A percentile compares a stretch with the other conserved stretches of the same genome.
phyloP scores from a whole-genome alignment of 768 basidiomycete genomes.

The Russula brevipes region DNA sequence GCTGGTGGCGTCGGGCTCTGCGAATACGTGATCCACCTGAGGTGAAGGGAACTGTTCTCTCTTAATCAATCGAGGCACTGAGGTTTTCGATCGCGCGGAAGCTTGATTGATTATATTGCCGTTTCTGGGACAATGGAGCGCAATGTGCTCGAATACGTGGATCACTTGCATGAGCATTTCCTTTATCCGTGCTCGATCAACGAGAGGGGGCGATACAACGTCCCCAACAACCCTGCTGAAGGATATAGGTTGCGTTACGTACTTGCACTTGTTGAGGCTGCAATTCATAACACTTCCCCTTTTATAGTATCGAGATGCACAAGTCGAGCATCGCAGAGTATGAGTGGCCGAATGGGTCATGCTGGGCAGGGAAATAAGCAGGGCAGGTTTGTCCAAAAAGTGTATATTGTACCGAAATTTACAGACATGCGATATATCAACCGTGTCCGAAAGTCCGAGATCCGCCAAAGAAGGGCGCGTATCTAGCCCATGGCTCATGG shows the following conservation, averaged over 20 bases:
- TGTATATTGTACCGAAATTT: background rate
- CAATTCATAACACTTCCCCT: background rate
- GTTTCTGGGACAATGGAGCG: conserved; percentile 90
- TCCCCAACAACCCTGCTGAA: conserved; percentile 66
- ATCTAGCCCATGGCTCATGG: too few relatives aligned
- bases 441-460: too few relatives aligned
- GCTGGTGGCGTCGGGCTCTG: conserved; percentile 93
- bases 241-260: conserved; percentile 60
- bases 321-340: conserved; percentile 74
- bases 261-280: background rate
- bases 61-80: background rate
- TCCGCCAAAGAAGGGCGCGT: too few relatives aligned
- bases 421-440: background rate
- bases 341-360: conserved; percentile 80
- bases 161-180: conserved; percentile 95
- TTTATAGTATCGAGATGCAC: conserved; percentile 79
- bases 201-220: conserved; percentile 77
- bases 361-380: conserved; percentile 50
- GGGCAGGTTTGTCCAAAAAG: background rate
- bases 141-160: conserved; percentile 87
- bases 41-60: conserved; percentile 34
- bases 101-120: conserved; percentile 89
- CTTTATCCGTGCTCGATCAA: conserved; percentile 86
- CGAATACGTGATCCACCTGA: conserved; percentile 84
- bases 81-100: conserved; percentile 28